Evolutionary conservation across 2,329 filamentous ascomycete genomes (phyloP).

Genomic region (Exophiala sp.): DNA sequence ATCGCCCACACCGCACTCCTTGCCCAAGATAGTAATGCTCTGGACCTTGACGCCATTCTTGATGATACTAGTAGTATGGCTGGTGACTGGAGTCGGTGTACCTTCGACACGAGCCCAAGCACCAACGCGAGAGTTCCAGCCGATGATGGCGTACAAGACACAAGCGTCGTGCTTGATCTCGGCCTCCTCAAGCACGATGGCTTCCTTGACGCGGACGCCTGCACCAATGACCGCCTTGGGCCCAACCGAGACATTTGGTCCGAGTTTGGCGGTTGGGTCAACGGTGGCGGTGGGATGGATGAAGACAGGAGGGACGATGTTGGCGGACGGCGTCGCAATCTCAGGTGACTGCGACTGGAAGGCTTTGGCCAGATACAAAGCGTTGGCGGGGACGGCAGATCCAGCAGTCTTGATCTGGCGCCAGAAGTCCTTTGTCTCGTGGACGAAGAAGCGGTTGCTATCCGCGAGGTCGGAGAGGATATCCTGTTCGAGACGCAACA

Average conservation of each 20-base stretch:
- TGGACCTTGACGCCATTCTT: slow-evolving; percentile 99
- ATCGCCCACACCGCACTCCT: slow-evolving; percentile 90
- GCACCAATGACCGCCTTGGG: slow-evolving; percentile 81
- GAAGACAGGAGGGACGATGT: slow-evolving; percentile 88
- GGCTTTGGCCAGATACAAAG: slow-evolving; percentile 92
- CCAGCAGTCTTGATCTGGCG: slow-evolving; percentile 99
- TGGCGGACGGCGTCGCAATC: slow-evolving; percentile 76
- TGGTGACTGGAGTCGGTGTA: slow-evolving; percentile 79
- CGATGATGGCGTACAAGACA: slow-evolving; percentile 91
- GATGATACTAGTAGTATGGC: slow-evolving; percentile 89
- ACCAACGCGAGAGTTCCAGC: slow-evolving; percentile 92
- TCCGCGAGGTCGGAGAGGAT: slow-evolving; percentile 93
- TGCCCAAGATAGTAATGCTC: slow-evolving; percentile 94
- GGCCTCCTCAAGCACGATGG: slow-evolving; percentile 88
- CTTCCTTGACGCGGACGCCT: slow-evolving; percentile 89
- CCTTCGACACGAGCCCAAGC: slow-evolving; percentile 99
- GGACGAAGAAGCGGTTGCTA: slow-evolving; percentile 95
- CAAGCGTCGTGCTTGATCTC: slow-evolving; percentile 98
- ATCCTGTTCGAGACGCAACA: slow-evolving; percentile 94
- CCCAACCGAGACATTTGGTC: slow-evolving; percentile 93
- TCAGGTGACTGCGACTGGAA: slow-evolving; percentile 78
- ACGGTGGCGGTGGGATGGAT: slow-evolving; percentile 89
- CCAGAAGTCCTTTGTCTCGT: slow-evolving; percentile 99
- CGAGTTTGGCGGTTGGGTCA: slow-evolving; percentile 92
- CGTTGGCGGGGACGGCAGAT: slow-evolving; percentile 93